Evolutionary conservation across 495 filamentous ascomycete genomes (phyloP), one percentile per base, ranked within the genome.

Genomic region (Aspergillus mulundensis): DNA sequence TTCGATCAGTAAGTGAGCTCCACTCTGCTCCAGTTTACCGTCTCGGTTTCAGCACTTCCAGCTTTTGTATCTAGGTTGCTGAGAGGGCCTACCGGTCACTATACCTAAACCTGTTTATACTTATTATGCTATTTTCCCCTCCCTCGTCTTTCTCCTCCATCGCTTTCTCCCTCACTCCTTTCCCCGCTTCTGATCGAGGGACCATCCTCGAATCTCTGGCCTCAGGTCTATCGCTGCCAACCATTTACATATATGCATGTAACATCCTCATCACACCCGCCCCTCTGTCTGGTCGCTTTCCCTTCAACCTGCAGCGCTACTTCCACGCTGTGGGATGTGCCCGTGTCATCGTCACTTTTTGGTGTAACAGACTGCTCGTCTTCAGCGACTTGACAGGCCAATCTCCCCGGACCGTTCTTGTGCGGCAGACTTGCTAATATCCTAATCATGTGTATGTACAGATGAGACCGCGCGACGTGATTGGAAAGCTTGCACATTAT

Each of bases 351-450:
- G 66, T 68, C 57, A 53, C 60, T 69, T 57, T 62, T 57, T 71
- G 67, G 71, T 74, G 71, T 76, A 74, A 76, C 71, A 58, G 65
- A 53, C 53, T 49, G 53, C 62, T 60, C 53, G 53, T 59, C 69
- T 68, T 55, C 67, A 65, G 66, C 64, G 63, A 70, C 60, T 66
- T 67, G 66, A 68, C 63, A 58, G 64, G 56, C 56, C 61, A 63
- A 63, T 66, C 58, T 61, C 53, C 64, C 62, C 66, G 65, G 70
- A 61, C 64, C 65, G 61, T 59, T 61, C 39, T 66, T 62, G 61
- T 64, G 64, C 68, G 70, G 67, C 71, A 68, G 69, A 61, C 66
- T 68, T 69, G 67, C 70, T 73, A 72, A 73, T 66, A 64, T 67
- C 62, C 62, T 65, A 68, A 67, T 65, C 64, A 64, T 66, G 61